Evolutionary conservation across 2,329 filamentous ascomycete species (phyloP).

Genomic region (Dothideomycetidae sp.): DNA sequence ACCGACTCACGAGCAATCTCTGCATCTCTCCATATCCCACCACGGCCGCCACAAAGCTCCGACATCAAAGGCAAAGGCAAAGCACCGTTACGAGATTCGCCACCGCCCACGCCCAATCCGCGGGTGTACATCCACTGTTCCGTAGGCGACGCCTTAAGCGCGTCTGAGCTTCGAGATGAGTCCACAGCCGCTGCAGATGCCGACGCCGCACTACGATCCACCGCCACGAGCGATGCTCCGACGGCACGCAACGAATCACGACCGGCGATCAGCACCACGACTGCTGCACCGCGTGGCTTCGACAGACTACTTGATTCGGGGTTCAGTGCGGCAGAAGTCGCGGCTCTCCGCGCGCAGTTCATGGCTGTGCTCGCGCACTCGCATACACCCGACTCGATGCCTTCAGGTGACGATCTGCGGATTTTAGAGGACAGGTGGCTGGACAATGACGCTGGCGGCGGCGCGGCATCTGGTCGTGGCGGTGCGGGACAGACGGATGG

Average conservation of each 20-base stretch:
- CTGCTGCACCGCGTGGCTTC: slow-evolving; percentile 60
- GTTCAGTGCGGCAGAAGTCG: slow-evolving; percentile 71
- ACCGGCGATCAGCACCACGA: slow-evolving; percentile 27
- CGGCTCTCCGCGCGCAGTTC: slow-evolving; percentile 76
- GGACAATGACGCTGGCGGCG: slow-evolving; percentile 43
- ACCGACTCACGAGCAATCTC: slow-evolving; percentile 57
- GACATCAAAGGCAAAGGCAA: slow-evolving; percentile 50
- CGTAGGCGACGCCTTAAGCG: slow-evolving; percentile 58
- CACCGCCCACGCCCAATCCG: slow-evolving; percentile 21
- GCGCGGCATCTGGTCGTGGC: slow-evolving; percentile 23
- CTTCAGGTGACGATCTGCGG: slow-evolving; percentile 59
- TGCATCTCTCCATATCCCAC: slow-evolving; percentile 49
- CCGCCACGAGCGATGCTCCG: slow-evolving; percentile 21
- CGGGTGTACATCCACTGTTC: slow-evolving; percentile 88
- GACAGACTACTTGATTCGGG: slow-evolving; percentile 70
- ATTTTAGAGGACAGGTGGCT: slow-evolving; percentile 84
- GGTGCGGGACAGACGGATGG: slow-evolving; percentile 26
- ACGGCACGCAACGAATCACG: slow-evolving; percentile 1
- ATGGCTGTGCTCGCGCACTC: slow-evolving; percentile 67
- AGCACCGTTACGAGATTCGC: slow-evolving; percentile 35
- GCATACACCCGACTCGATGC: slow-evolving; percentile 81
- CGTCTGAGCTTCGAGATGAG: slow-evolving; percentile 56
- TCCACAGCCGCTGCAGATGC: slow-evolving; percentile 29
- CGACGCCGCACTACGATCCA: slow-evolving; percentile 22
- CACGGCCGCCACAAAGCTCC: slow-evolving; percentile 35